Base-by-base conservation (phyloP, 306 rosid genomes). In the Vigna unguiculata region DNA sequence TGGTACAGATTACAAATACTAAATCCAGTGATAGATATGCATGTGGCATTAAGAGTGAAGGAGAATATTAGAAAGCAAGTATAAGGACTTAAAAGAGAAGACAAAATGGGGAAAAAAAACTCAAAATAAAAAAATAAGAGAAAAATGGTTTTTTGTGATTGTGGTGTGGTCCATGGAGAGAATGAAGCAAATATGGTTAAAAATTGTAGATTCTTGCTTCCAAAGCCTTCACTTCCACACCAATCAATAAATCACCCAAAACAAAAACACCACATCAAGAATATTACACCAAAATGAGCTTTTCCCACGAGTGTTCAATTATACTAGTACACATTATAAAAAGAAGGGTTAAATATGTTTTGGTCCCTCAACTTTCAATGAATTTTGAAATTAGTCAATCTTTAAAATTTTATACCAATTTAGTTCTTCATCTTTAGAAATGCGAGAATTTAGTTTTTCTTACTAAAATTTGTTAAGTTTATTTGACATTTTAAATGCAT, bases 91-190 rank as follows among this genome's bases (percentile, higher is more conserved):
- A 25, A 22, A 55, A 24, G 55, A 25, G 2, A 24, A 36, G 67
- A 72, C 66, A 41, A 41, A 71, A 71, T 53, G 64, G 9, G 21
- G 30, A 25, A 25, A 36, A 38, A 72, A 57, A 28, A 13, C 15
- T 24, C 28, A 43, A 32, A 25, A n/a, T 24, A 73, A 15, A 73
- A 59, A 40, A 40, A 40, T 9, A 25, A n/a, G 47, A 6, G 12
- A 34, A 6, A 34, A 6, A 0, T 28, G 12, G 19, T n/a, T n/a
- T n/a, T 72, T 36, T 72, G 22, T 30, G 60, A 14, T 36, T 71
- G 30, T 30, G 60, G 9, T 47, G 71, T 63, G 80, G 72, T 75
- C 52, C 72, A 9, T 9, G 0, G 8, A 75, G 5, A n/a, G 74
- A 52, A 65, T 65, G 21, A 66, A 41, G 10, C 4, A 66, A 25